Base-by-base conservation (phyloP, 2,329 filamentous ascomycete species). In the Harringtonia lauricola region DNA sequence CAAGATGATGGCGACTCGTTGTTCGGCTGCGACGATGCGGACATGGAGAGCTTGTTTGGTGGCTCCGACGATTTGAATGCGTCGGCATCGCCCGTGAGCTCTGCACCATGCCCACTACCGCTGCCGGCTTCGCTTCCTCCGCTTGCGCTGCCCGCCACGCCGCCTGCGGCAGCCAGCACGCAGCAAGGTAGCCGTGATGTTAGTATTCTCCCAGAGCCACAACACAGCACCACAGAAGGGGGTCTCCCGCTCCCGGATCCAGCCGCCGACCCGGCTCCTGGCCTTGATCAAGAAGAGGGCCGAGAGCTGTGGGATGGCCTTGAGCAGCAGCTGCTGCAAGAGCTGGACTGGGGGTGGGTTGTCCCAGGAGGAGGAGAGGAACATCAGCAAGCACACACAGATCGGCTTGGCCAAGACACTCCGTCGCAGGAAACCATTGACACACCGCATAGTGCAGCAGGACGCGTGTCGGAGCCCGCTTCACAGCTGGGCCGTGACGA, bases 201-300 rank as follows among this genome's bases (percentile, higher is more conserved):
- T 42, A 42, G 40, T 42, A 42, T 18, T 43, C 26, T 43, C 35
- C 41, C 41, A 38, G 26, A 22, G 35, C 34, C 35, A 29, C 29
- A 18, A 21, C 19, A 17, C n/a, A 14, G 18, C 28, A 41, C n/a
- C 19, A 13, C 22, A n/a, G 15, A 21, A 21, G 21, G 34, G 33
- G 30, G 26, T 31, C n/a, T 31, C 26, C 34, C 24, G 33, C 17
- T 36, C 22, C 24, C 24, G 24, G 26, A 9, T 26, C 17, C n/a
- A 29, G 30, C 24, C 15, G 14, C 24, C 34, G 18, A 13, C 19
- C n/a, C 6, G 9, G 28, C 28, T 30, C 26, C n/a, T 7, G 26
- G 17, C 17, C 19, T 41, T 34, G 39, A 41, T 41, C 39, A 41
- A 33, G 36, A 37, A 37, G 18, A 24, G n/a, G 21, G 15, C 22